Evolutionary conservation across 2,329 filamentous ascomycete genomes (phyloP), one percentile per base, ranked within the genome.

Genomic region (Alternaria alternata): DNA sequence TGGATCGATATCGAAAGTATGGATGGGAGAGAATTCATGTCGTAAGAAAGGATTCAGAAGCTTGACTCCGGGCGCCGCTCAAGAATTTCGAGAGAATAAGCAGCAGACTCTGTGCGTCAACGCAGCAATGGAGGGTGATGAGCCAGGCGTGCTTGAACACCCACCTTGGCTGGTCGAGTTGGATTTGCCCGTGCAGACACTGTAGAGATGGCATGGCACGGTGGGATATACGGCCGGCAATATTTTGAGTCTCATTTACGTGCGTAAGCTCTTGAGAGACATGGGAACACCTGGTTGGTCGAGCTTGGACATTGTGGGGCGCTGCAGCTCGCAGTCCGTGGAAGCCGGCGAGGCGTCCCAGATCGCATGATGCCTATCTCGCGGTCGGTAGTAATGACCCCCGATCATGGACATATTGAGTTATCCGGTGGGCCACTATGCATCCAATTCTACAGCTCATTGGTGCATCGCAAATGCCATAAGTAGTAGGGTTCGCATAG

Each of bases 61-160:
- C 12, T 61, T 76, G 36, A 67, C 71, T 1, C 75, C 75, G 8
- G 66, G 71, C 26, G 65, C 75, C 8, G 69, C 73, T 3, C 64
- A 69, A 11, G 56, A 53, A 0, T 65, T 63, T n/a, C 65, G 39
- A 44, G 49, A 20, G 22, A 73, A 68, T 60, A 84, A 62, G 54
- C 82, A 87, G 70, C 82, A 87, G 70, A 87, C 85, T 3, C 55
- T 86, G 12, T 82, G 86, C 68, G 77, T 87, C 3, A 87, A 88
- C 76, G 85, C 85, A 2, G 82, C 84, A 59, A 82, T 87, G 44
- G 81, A 86, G 72, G 80, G 82, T 49, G 73, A 82, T 22, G 57
- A 69, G 32, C 32, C 30, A 8, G 84, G 85, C 68, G 61, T 75
- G 28, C 78, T 84, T 11, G 62, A 75, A 32, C 83, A 87, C 74